Conservation (phyloP, 345 rosid species). For the Sisymbrium irio region DNA sequence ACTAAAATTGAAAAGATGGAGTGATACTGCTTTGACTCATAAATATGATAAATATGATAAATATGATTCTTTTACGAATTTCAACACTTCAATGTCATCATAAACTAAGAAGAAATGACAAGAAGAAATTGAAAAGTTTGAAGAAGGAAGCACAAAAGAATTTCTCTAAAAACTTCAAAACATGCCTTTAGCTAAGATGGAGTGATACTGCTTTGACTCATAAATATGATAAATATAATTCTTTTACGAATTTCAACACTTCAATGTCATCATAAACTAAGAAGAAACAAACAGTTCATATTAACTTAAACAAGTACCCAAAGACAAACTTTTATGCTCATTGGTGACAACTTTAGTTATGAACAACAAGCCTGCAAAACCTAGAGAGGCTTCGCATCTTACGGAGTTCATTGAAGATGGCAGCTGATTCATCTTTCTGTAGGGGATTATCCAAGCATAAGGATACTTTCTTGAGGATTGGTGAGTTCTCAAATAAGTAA, state of each 20-base stretch:
- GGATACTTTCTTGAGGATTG: background rate
- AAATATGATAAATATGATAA: no score
- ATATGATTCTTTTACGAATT: background rate
- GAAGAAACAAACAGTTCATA: background rate
- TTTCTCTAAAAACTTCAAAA: background rate
- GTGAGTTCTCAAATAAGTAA: background rate
- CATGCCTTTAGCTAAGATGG: background rate
- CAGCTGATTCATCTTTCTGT: background rate
- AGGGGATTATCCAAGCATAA: background rate
- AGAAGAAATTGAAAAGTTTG: no score
- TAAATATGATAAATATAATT: background rate
- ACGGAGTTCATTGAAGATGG: background rate
- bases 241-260: background rate
- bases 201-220: background rate
- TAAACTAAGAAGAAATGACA: background rate
- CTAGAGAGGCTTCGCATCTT: background rate
- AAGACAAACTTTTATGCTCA: background rate
- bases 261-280: background rate
- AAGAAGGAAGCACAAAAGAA: background rate
- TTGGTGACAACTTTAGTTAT: no score
- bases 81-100: background rate
- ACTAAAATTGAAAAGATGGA: no score
- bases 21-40: background rate
- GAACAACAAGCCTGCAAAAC: background rate
- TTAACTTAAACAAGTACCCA: background rate